Evolutionary conservation across 176 grass and related monocot species (phyloP).

Genomic region (Aegilops speltoides): DNA sequence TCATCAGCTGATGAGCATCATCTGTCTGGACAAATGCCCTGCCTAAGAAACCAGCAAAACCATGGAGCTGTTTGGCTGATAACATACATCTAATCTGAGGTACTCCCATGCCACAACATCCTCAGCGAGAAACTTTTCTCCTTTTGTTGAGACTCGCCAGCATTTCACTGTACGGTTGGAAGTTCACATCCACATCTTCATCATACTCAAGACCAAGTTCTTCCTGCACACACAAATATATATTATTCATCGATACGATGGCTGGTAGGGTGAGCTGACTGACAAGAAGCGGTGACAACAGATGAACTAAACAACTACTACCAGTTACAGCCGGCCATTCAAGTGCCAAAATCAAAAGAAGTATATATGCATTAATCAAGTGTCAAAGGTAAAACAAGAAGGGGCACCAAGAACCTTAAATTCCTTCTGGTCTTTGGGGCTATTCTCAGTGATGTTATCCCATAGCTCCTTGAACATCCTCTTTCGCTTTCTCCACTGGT

Average conservation of each 20-base stretch:
- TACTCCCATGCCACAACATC: background rate
- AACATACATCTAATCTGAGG: constrained; percentile 27
- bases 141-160: constrained; percentile 57
- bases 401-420: constrained; percentile 62
- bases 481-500: constrained; percentile 89
- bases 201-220: constrained; percentile 98
- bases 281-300: background rate
- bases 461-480: constrained; percentile 97
- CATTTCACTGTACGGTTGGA: constrained; percentile 67
- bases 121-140: constrained; percentile 55
- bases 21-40: background rate
- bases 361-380: background rate
- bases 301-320: background rate
- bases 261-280: background rate
- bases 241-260: constrained; percentile 5
- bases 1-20: background rate
- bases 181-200: constrained; percentile 76
- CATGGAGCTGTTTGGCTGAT: constrained; percentile 25
- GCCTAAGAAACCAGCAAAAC: background rate
- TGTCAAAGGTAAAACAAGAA: background rate
- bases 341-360: background rate
- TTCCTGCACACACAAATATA: constrained; percentile 55
- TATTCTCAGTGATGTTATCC: constrained; percentile 96
- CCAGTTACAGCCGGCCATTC: background rate
- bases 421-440: constrained; percentile 86